These are phyloP conservation scores for Lentinula sp. DNA, from an alignment of 768 basidiomycete genomes.

Conservation along the genomic window DNA sequence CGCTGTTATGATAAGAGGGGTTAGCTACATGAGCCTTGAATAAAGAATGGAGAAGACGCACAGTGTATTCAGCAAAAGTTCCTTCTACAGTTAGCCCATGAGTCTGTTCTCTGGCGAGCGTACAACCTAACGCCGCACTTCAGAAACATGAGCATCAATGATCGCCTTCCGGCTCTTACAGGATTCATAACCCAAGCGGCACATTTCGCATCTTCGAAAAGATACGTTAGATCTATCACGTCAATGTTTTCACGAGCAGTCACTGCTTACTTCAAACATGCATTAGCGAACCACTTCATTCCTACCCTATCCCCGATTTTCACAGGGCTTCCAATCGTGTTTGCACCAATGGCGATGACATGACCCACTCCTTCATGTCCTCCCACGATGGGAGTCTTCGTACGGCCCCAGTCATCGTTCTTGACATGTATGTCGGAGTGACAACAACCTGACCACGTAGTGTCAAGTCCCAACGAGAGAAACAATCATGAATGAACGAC, in stretches of 20 bases:
- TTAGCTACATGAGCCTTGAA: neutral
- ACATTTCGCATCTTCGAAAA: constrained; percentile 53
- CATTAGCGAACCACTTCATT: constrained; percentile 58
- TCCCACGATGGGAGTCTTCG: constrained; percentile 55
- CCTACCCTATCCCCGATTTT: constrained; percentile 76
- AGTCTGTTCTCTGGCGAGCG: constrained; percentile 25
- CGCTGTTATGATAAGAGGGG: constrained; percentile 25
- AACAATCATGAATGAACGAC: neutral
- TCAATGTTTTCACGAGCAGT: neutral
- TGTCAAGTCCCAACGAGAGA: neutral
- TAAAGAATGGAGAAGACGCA: constrained; percentile 16
- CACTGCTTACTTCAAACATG: constrained; percentile 27
- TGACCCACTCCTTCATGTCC: constrained; percentile 79
- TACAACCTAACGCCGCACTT: constrained; percentile 37
- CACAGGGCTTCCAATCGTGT: constrained; percentile 40
- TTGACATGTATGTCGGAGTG: constrained; percentile 73
- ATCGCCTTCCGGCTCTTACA: constrained; percentile 10
- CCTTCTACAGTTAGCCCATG: constrained; percentile 68
- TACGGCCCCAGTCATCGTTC: constrained; percentile 60
- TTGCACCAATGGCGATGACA: constrained; percentile 69
- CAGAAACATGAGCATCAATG: neutral
- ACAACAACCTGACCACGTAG: constrained; percentile 33
- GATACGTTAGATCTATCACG: neutral
- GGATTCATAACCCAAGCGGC: constrained; percentile 59
- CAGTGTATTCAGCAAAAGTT: constrained; percentile 62